Conservation (phyloP, 140 eudicot species). For the Ambrosia hybrid region DNA sequence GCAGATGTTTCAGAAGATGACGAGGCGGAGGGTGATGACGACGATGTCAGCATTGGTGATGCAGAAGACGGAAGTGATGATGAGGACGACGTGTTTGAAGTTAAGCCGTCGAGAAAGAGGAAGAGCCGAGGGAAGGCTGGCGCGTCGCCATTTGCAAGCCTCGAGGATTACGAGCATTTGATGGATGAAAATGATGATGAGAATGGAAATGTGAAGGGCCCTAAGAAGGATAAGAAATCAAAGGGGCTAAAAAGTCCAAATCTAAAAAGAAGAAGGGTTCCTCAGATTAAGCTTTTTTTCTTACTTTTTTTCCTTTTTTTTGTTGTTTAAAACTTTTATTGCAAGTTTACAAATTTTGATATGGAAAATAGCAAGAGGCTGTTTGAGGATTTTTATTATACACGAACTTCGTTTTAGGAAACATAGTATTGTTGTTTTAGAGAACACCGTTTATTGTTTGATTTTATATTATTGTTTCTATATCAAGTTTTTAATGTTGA, state of each 20-base stretch:
- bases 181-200: constrained; percentile 40
- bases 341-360: too few relatives aligned
- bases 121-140: constrained; percentile 40
- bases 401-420: too few relatives aligned
- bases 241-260: constrained; percentile 33
- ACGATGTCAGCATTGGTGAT: constrained; percentile 50
- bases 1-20: constrained; percentile 40
- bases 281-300: constrained; percentile 11
- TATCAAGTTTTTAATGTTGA: too few relatives aligned
- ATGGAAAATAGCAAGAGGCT: too few relatives aligned
- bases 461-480: too few relatives aligned
- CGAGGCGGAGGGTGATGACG: constrained; percentile 37
- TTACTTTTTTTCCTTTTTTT: not conserved
- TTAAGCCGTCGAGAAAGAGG: constrained; percentile 43
- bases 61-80: constrained; percentile 68
- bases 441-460: too few relatives aligned
- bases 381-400: too few relatives aligned
- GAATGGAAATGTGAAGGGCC: constrained; percentile 6
- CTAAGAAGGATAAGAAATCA: not conserved
- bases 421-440: too few relatives aligned
- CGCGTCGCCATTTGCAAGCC: constrained; percentile 93
- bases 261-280: constrained; percentile 48
- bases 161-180: constrained; percentile 84
- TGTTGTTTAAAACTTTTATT: not conserved
- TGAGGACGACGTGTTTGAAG: constrained; percentile 39